A percentile compares a stretch with the other conserved stretches of the same genome.
Evolutionary conservation across 805 yeast species (phyloP).

Genomic region (Metschnikowia cerradonensis): DNA sequence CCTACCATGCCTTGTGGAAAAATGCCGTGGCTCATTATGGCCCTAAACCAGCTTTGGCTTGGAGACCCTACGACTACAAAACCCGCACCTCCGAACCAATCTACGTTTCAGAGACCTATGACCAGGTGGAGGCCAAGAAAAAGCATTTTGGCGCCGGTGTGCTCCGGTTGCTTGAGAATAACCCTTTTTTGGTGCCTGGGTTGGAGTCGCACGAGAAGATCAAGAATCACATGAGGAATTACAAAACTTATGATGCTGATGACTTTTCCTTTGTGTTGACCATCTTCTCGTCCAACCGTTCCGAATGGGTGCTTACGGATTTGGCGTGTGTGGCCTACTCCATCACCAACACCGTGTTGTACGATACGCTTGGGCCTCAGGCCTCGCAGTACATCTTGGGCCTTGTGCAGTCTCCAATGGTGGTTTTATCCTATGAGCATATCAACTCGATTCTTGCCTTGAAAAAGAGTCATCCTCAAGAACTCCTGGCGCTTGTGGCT

Average conservation of each 20-base stretch:
- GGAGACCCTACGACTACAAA: slow-evolving; percentile 26
- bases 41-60: slow-evolving; percentile 44
- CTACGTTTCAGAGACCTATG: slow-evolving; percentile 28
- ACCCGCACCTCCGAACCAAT: slow-evolving; percentile 29
- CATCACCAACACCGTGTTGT: slow-evolving; percentile 24
- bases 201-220: slow-evolving; percentile 22
- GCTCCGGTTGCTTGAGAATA: slow-evolving; percentile 22
- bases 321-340: slow-evolving; percentile 57
- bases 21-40: slow-evolving; percentile 36
- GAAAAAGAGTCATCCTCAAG: slow-evolving; percentile 12
- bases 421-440: slow-evolving; percentile 28
- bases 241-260: slow-evolving; percentile 9
- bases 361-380: slow-evolving; percentile 42
- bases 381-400: slow-evolving; percentile 61
- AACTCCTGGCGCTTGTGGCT: slow-evolving; percentile 18
- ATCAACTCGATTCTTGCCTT: slow-evolving; percentile 8
- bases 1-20: slow-evolving; percentile 44
- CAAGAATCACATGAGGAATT: slow-evolving; percentile 15
- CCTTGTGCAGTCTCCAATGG: slow-evolving; percentile 59
- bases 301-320: slow-evolving; percentile 70
- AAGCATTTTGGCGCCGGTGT: slow-evolving; percentile 39
- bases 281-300: slow-evolving; percentile 52
- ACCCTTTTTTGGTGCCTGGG: slow-evolving; percentile 18
- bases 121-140: slow-evolving; percentile 28
- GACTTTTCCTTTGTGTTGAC: slow-evolving; percentile 46